A percentile compares a stretch with the other conserved stretches of the same genome.
Conservation (phyloP, 345 rosid species). For the Sonneratia caseolaris region DNA sequence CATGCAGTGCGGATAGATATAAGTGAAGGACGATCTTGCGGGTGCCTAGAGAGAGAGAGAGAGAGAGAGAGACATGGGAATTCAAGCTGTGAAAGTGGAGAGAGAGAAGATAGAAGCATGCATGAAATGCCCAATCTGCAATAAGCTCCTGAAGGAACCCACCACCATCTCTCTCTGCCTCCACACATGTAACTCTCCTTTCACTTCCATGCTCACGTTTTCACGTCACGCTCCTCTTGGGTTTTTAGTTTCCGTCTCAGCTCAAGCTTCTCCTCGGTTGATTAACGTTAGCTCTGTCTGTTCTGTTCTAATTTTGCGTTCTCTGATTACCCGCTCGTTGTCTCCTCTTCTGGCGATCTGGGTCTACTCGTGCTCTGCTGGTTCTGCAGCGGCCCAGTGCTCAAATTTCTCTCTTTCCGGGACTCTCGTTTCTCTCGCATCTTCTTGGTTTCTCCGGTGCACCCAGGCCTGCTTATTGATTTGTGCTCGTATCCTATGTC, state of each 20-base stretch:
- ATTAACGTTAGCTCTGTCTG: neutral
- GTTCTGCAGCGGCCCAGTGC: neutral
- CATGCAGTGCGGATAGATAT: constrained; percentile 2
- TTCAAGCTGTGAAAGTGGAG: constrained; percentile 38
- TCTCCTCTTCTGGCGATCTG: neutral
- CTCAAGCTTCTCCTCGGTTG: neutral
- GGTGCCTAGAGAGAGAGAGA: neutral
- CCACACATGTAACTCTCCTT: constrained; percentile 53
- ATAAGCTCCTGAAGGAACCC: constrained; percentile 50
- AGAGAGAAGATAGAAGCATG: constrained; percentile 46
- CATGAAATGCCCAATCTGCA: constrained; percentile 74
- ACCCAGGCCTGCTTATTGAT: neutral
- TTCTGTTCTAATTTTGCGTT: neutral
- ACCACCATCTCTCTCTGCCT: constrained; percentile 71
- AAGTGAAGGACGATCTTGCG: neutral
- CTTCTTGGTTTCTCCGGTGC: neutral
- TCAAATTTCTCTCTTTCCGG: neutral
- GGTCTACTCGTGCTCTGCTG: neutral
- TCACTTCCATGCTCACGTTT: neutral
- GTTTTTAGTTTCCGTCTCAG: neutral
- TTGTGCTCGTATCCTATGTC: neutral
- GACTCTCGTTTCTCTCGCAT: neutral
- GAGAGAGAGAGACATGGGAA: constrained; percentile 7
- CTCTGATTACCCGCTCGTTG: neutral
- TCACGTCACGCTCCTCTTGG: neutral